Base-by-base conservation (phyloP, 495 filamentous ascomycete genomes). In the Hypoxylon cercidicola region DNA sequence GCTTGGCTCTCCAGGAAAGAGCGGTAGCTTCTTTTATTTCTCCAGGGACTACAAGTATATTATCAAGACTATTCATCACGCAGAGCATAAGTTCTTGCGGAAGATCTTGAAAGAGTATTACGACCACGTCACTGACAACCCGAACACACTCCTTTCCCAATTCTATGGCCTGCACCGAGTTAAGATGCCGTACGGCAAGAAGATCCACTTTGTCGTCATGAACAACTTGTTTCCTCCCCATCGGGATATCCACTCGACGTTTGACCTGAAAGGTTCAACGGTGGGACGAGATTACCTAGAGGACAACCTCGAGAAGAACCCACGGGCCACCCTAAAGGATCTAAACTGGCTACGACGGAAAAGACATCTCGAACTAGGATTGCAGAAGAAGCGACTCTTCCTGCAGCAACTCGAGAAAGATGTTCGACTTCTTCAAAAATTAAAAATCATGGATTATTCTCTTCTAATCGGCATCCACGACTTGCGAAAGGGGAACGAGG, bases 171-270 rank as follows among this genome's bases (percentile, higher is more conserved):
- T 99, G 15, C 95, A 99, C 77, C 88, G 95, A 43, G 96, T 99
- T 59, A 99, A 99, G 81, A 96, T 97, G 81, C 93, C 95, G 0
- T 99, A 96, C 72, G 95, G 96, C 32, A 88, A 92, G 61, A 99
- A 99, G 81, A 97, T 98, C 60, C 96, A 99, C 75, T 99, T 99
- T 66, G 96, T 99, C 32, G 93, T 99, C 68, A 99, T 99, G 95
- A 99, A 99, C 82, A 99, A 99, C 70, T 84, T 99, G 16, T 98
- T 99, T 69, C 95, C 95, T 15, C 95, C 95, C 4, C 95, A 99
- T 76, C 87, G 93, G 51, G 95, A 99, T 75, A 97, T 99, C 55
- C 95, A 99, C 78, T 86, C 92, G 67, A 98, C 93, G 3, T 99
- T 97, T 66, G 95, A 99, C 71, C 73, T 99, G 55, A 99, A 99